A percentile compares a stretch with the other conserved stretches of the same genome.
These are phyloP conservation scores for Flaveria brownii DNA, from an alignment of 129 eudicot genomes.

Conservation along the genomic window DNA sequence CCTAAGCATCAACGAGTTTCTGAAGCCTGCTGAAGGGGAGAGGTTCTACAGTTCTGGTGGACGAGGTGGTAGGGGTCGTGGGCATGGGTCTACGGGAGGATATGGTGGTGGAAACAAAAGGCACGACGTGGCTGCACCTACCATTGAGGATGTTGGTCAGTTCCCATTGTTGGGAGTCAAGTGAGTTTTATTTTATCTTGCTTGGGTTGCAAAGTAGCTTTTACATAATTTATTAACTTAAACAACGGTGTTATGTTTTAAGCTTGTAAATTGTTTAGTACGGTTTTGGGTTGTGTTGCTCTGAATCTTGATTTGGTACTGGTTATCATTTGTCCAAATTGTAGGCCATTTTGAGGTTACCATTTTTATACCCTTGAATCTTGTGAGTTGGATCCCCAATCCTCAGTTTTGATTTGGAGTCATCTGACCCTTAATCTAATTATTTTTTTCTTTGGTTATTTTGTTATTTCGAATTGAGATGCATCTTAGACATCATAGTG, in stretches of 20 bases:
- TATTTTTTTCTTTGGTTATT: neutral
- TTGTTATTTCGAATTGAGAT: too few relatives aligned
- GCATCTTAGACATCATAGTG: too few relatives aligned
- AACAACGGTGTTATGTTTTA: slow-evolving; percentile 24
- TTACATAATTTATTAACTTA: slow-evolving; percentile 13
- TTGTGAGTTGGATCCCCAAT: slow-evolving; percentile 19
- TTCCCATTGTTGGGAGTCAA: slow-evolving; percentile 77
- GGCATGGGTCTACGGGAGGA: slow-evolving; percentile 61
- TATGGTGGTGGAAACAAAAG: slow-evolving; percentile 38
- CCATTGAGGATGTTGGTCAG: slow-evolving; percentile 67
- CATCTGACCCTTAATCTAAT: neutral
- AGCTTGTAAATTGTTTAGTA: slow-evolving; percentile 53
- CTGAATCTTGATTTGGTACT: slow-evolving; percentile 17
- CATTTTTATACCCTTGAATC: slow-evolving; percentile 29
- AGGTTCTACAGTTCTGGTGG: slow-evolving; percentile 44
- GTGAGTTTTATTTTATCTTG: slow-evolving; percentile 25
- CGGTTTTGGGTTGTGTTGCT: slow-evolving; percentile 17
- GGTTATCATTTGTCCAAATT: neutral
- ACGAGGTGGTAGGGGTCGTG: slow-evolving; percentile 58
- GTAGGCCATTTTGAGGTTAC: slow-evolving; percentile 36
- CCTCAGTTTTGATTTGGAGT: slow-evolving; percentile 48
- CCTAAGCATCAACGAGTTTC: slow-evolving; percentile 75
- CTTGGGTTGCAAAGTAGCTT: slow-evolving; percentile 14
- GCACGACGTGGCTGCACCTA: slow-evolving; percentile 50
- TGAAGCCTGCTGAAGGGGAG: slow-evolving; percentile 82